Conservation (phyloP, 2,329 filamentous ascomycete genomes). For the Ophiostoma ips region DNA sequence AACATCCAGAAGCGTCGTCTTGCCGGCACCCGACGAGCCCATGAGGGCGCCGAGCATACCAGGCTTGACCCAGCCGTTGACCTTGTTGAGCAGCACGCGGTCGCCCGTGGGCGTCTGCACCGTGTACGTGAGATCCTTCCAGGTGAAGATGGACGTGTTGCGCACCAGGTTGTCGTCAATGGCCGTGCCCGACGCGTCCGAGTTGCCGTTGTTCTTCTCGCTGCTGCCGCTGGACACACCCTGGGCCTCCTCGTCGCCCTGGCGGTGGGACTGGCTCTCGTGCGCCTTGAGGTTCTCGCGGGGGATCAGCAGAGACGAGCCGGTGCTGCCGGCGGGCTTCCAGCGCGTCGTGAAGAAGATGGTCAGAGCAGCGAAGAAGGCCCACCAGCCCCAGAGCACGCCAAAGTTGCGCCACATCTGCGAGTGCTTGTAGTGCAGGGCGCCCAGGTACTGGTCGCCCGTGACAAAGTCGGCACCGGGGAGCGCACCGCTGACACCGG, state of each 20-base stretch:
- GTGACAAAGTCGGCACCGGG: conserved; percentile 36
- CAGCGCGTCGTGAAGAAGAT: conserved; percentile 6
- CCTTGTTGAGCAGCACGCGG: conserved; percentile 60
- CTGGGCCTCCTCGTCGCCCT: not conserved
- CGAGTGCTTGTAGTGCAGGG: conserved; percentile 38
- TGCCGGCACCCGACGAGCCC: conserved; percentile 70
- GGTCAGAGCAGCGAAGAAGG: conserved; percentile 64
- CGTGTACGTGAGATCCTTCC: conserved; percentile 58
- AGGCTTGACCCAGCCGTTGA: conserved; percentile 73
- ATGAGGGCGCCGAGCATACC: conserved; percentile 68
- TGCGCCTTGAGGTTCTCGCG: conserved; percentile 9
- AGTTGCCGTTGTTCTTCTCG: not conserved
- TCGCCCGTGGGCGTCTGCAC: conserved; percentile 48
- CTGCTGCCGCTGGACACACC: not conserved
- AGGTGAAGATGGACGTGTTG: conserved; percentile 59
- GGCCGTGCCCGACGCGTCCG: too few relatives aligned
- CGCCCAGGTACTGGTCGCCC: conserved; percentile 42
- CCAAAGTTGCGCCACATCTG: conserved; percentile 67
- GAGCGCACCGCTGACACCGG: conserved; percentile 46
- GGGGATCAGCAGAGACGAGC: conserved; percentile 10
- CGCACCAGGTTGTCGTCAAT: conserved; percentile 28
- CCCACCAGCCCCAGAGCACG: conserved; percentile 59
- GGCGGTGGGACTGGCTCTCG: not conserved
- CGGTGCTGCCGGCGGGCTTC: conserved; percentile 2
- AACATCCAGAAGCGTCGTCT: conserved; percentile 73